A percentile compares a stretch with the other conserved stretches of the same genome.
These are phyloP conservation scores for Boletus sp. DNA, from an alignment of 768 basidiomycete species.

Conservation along the genomic window DNA sequence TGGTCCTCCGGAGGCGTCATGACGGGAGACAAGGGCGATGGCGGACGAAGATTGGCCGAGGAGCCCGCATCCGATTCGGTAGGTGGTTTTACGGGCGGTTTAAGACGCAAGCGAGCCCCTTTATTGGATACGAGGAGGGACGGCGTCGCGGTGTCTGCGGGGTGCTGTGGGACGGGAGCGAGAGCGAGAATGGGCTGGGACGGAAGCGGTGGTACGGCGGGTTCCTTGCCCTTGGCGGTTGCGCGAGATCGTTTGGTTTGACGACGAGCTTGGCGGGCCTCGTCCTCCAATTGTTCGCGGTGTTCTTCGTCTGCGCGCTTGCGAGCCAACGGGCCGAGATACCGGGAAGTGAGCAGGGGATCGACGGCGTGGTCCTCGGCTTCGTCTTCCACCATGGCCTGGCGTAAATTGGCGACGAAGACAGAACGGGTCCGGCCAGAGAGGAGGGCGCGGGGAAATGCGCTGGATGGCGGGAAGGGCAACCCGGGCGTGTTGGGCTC, in stretches of 20 bases:
- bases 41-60: constrained; percentile 23
- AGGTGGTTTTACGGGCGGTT: constrained; percentile 40
- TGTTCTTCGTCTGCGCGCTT: constrained; percentile 46
- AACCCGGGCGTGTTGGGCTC: constrained; percentile 29
- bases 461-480: constrained; percentile 42
- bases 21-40: constrained; percentile 34
- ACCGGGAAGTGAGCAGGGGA: constrained; percentile 45
- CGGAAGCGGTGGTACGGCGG: constrained; percentile 19
- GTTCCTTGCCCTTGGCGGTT: constrained; percentile 41
- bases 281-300: constrained; percentile 44
- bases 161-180: constrained; percentile 20
- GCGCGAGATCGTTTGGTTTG: constrained; percentile 33
- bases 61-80: constrained; percentile 19
- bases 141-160: constrained; percentile 12
- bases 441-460: constrained; percentile 49
- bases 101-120: constrained; percentile 50
- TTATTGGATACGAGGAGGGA: constrained; percentile 44
- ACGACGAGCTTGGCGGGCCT: constrained; percentile 41
- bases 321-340: constrained; percentile 44
- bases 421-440: constrained; percentile 41
- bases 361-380: constrained; percentile 45
- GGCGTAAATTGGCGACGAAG: constrained; percentile 48
- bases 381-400: constrained; percentile 45
- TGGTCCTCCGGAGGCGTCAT: constrained; percentile 36
- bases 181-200: constrained; percentile 29